Evolutionary conservation across 148 eudicot genomes (phyloP).

Genomic region (Dysphania ambrosioides): DNA sequence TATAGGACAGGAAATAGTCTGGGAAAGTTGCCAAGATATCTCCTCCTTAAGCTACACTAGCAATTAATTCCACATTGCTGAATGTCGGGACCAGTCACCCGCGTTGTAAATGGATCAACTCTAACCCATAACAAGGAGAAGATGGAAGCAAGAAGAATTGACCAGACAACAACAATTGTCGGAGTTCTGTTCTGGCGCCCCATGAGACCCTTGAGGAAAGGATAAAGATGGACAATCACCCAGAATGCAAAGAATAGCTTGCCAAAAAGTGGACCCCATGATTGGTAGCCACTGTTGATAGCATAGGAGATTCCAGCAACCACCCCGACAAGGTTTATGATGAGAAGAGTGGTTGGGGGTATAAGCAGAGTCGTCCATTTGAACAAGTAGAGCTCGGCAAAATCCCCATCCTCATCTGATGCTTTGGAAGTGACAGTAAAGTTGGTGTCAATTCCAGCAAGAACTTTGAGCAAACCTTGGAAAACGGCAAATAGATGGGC

Average conservation of each 20-base stretch:
- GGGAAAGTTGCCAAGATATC: background rate
- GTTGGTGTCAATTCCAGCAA: constrained; percentile 59
- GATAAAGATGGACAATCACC: constrained; percentile 64
- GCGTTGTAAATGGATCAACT: constrained; percentile 47
- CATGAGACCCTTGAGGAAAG: constrained; percentile 63
- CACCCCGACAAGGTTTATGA: constrained; percentile 45
- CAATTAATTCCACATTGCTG: constrained; percentile 49
- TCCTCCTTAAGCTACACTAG: constrained; percentile 18
- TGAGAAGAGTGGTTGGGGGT: constrained; percentile 54
- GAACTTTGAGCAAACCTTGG: constrained; percentile 62
- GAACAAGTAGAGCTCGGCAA: constrained; percentile 52
- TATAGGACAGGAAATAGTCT: background rate
- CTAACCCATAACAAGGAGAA: constrained; percentile 62
- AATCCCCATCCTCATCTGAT: constrained; percentile 53
- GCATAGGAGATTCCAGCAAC: constrained; percentile 51
- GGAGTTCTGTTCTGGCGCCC: constrained; percentile 52
- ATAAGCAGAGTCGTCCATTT: constrained; percentile 57
- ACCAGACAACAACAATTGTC: constrained; percentile 57
- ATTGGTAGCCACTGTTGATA: constrained; percentile 53
- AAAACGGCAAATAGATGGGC: constrained; percentile 59
- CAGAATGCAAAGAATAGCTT: constrained; percentile 59
- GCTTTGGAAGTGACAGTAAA: constrained; percentile 65
- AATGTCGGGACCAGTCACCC: constrained; percentile 37
- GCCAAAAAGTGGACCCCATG: constrained; percentile 60
- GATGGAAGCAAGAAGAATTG: constrained; percentile 56